A percentile compares a stretch with the other conserved stretches of the same genome.
Conservation (phyloP, 306 rosid genomes). For the Vigna unguiculata region DNA sequence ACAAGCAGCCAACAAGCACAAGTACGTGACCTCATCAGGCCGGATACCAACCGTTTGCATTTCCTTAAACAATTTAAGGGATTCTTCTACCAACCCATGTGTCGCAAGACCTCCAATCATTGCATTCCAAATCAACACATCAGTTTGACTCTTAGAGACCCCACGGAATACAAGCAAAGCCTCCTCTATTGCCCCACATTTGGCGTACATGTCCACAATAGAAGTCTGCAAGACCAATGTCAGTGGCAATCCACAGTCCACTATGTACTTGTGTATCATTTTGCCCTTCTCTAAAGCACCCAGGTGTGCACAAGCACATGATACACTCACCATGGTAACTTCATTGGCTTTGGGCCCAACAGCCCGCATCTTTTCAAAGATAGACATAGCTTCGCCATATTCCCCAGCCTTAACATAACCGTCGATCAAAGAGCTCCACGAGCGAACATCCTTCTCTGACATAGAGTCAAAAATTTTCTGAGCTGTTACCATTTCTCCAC, state of each 20-base stretch:
- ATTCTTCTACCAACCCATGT: constrained; percentile 68
- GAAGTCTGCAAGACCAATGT: constrained; percentile 75
- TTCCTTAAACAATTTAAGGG: constrained; percentile 59
- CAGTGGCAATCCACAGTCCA: constrained; percentile 57
- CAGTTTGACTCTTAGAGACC: constrained; percentile 53
- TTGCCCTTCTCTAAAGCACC: constrained; percentile 78
- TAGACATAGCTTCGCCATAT: constrained; percentile 64
- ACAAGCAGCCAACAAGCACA: constrained; percentile 79
- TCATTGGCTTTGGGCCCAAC: constrained; percentile 71
- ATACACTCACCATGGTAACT: constrained; percentile 82
- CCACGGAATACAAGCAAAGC: constrained; percentile 62
- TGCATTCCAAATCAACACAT: constrained; percentile 84
- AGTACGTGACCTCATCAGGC: constrained; percentile 80
- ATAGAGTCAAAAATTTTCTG: constrained; percentile 65
- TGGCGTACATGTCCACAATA: constrained; percentile 87
- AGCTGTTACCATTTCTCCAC: constrained; percentile 64
- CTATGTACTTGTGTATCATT: constrained; percentile 59
- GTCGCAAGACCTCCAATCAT: constrained; percentile 83
- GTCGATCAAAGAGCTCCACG: constrained; percentile 81
- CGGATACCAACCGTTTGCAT: constrained; percentile 63
- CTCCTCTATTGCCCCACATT: constrained; percentile 81
- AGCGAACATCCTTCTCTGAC: constrained; percentile 70
- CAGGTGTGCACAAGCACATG: constrained; percentile 73
- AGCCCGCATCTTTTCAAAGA: constrained; percentile 62
- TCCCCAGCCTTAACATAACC: constrained; percentile 73